Evolutionary conservation across 768 basidiomycete species (phyloP), one percentile per base, ranked within the genome.

Genomic region (Rhodotorula graminis): DNA sequence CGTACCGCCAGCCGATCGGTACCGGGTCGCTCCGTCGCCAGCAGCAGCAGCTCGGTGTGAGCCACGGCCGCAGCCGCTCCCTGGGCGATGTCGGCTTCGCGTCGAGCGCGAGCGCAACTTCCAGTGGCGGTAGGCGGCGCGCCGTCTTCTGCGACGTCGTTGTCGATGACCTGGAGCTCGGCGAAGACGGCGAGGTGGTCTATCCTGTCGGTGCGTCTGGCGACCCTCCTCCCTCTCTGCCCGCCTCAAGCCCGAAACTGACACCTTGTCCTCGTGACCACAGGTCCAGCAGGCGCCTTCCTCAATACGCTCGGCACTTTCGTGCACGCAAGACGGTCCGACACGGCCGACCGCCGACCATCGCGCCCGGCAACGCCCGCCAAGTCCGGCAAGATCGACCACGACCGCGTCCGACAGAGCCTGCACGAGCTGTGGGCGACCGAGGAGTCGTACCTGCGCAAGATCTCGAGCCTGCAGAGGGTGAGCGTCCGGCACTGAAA

Each of bases 111-210:
- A 56, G 29, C 61, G 44, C 62, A 11, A 65, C 37, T 14, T 15
- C 56, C 5, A 59, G 62, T 16, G 69, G 65, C 1, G 67, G 37
- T 37, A 37, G 64, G 57, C 29, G 68, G 29, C 14, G 52, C 37
- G 62, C 56, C 8, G 73, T 75, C 58, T 68, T 71, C 44, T 71
- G 69, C 64, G 73, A 75, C 42, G 61, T 75, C 56, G 70, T 75
- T 4, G 23, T 75, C 11, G 69, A 71, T n/a, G 60, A 60, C 25
- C 10, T 68, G 11, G 66, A 70, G 49, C 15, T 61, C 29, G 58
- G 67, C 50, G 53, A 53, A 2, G 19, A 60, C 19, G 66, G 71
- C 0, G 11, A 33, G 4, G 68, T 57, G 25, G 46, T 61, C 29
- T 67, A 61, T 16, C 73, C 73, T 18, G 33, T 55, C 12, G 65